Evolutionary conservation across 2,329 filamentous ascomycete genomes (phyloP), one percentile per base, ranked within the genome.

Genomic region (Dothiorella sarmentorum): DNA sequence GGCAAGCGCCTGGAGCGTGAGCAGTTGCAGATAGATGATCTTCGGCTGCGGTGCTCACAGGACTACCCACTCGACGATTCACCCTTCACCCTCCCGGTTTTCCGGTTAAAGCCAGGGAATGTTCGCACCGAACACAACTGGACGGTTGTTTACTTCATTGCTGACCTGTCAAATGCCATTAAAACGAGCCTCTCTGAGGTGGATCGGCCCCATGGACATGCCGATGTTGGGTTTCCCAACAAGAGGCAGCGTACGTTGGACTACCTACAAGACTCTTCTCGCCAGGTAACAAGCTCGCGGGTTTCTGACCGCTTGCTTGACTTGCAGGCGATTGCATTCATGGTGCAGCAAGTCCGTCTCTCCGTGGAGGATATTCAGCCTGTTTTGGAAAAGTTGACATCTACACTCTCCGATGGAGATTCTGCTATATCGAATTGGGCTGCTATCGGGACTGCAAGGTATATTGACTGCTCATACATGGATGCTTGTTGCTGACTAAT

Each of bases 401-500:
- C 75, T 10, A 79, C 82, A 56, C 83, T 88, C 42, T 80, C 83
- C 9, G 88, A 94, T 67, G 92, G 96, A 66, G 85, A 88, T 63
- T 74, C 76, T 13, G 72, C 74, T 7, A 76, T 87, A 38, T 83
- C 86, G 7, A 90, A 86, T 0, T 99, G 94, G 94, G 87, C 91
- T 17, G 85, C 96, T 77, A 72, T 97, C 55, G 87, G 86, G n/a
- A 84, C 91, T 68, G 80, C 90, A 62, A 90, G 89, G 90, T 92
- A 76, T 68, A 80, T 73, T 7, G 26, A 9, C 20, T 22, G 11
- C 15, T n/a, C 26, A 2, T 13, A 13, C 9, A 10, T 37, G 10
- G 4, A 1, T 17, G 22, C 11, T 7, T 29, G 7, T 17, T 38
- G 27, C 42, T 52, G 11, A 37, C 33, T 5, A 10, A 7, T 17